Percentiles rank a stretch among this genome's conserved stretches.
These are phyloP conservation scores for Solanum hybrid DNA, from an alignment of 305 asterid species.

Conservation along the genomic window DNA sequence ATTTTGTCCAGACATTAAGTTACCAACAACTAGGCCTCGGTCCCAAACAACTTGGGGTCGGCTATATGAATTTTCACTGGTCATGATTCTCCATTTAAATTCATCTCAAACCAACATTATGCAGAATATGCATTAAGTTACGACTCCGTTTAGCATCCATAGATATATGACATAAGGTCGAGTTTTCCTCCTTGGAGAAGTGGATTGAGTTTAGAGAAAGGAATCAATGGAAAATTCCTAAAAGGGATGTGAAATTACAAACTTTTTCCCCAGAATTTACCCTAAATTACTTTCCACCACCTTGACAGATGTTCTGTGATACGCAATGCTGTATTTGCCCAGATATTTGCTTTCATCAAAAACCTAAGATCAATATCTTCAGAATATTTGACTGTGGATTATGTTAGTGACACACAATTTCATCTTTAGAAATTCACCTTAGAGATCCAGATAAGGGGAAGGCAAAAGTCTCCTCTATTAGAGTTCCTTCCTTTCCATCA, in stretches of 20 bases:
- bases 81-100: neutral
- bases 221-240: neutral
- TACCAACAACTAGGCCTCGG: neutral
- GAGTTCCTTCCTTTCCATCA: neutral
- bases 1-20: neutral
- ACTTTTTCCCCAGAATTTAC: neutral
- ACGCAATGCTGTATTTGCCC: neutral
- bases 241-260: neutral
- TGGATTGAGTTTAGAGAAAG: neutral
- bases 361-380: neutral
- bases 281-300: neutral
- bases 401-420: neutral
- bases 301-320: neutral
- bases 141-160: neutral
- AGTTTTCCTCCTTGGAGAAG: neutral
- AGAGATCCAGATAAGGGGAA: neutral
- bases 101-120: neutral
- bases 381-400: neutral
- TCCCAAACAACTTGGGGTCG: neutral
- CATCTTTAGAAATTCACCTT: neutral
- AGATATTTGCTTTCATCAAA: neutral
- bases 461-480: neutral
- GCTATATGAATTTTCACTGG: neutral
- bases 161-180: neutral
- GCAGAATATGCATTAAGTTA: neutral